Percentiles rank a stretch among this genome's conserved stretches.
Evolutionary conservation across 306 rosid genomes (phyloP).

Genomic region (Rosa multiflora): DNA sequence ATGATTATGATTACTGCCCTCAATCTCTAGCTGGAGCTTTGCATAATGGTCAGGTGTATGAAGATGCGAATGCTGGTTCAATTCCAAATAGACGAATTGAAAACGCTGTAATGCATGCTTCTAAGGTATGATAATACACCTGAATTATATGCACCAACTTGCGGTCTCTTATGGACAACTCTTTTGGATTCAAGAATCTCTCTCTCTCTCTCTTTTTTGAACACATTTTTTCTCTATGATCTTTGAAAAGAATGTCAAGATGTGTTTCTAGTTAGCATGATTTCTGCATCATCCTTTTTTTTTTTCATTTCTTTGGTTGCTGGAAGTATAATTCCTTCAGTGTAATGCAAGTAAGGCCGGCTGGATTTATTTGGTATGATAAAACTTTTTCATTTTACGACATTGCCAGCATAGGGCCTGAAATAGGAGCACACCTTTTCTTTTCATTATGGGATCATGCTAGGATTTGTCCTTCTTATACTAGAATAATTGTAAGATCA

Average conservation of each 20-base stretch:
- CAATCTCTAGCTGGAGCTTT: conserved; percentile 29
- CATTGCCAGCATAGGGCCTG: neutral
- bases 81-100: conserved; percentile 34
- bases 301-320: neutral
- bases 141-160: neutral
- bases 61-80: conserved; percentile 29
- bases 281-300: neutral
- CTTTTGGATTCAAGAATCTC: neutral
- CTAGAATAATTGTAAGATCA: conserved; percentile 21
- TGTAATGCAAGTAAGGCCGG: neutral
- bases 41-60: conserved; percentile 31
- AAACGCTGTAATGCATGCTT: conserved; percentile 27
- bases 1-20: conserved; percentile 25
- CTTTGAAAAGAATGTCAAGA: neutral
- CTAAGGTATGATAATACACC: conserved; percentile 38
- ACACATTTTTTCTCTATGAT: neutral
- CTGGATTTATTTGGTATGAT: conserved; percentile 19
- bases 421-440: conserved; percentile 14
- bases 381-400: conserved; percentile 9
- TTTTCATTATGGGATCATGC: neutral
- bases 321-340: neutral
- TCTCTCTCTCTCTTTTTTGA: neutral
- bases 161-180: neutral
- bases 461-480: conserved; percentile 3
- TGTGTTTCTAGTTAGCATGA: neutral